These are phyloP conservation scores for Dictyostelium purpureum DNA, from an alignment of 78 protist species.

Conservation along the genomic window DNA sequence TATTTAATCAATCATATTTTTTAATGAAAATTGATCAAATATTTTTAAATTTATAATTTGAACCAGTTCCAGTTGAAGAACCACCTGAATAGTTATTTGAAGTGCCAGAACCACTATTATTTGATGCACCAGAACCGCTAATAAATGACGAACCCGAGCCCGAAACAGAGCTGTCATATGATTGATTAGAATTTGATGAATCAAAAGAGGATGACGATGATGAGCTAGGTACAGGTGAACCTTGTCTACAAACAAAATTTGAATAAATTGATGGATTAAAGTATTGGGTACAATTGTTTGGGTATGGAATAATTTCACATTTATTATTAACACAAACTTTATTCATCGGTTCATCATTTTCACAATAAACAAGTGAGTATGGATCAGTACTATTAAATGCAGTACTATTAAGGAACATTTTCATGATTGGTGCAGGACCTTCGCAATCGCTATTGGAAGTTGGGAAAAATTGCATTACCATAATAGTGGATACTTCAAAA, in stretches of 20 bases:
- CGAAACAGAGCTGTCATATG: too few species aligned
- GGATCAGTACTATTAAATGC: not conserved
- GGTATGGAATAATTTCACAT: not conserved
- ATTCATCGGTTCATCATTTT: not conserved
- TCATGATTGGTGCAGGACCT: not conserved
- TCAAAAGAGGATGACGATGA: not conserved
- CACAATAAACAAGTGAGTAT: not conserved
- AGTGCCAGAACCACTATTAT: too few species aligned
- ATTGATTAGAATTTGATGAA: not conserved
- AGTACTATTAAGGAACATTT: conserved; percentile 33
- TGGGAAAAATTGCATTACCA: conserved; percentile 34
- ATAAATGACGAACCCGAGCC: too few species aligned
- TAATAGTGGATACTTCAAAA: not conserved
- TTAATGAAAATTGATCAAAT: too few species aligned
- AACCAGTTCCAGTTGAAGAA: too few species aligned
- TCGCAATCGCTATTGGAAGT: not conserved
- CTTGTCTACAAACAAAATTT: not conserved
- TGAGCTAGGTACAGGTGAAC: not conserved
- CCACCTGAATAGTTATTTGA: too few species aligned
- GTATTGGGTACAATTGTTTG: not conserved
- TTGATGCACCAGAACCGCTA: too few species aligned
- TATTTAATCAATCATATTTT: too few species aligned
- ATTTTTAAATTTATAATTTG: too few species aligned
- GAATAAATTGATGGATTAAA: not conserved
- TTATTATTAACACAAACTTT: not conserved